A percentile compares a stretch with the other conserved stretches of the same genome.
These are phyloP conservation scores for Epichloe baconii DNA, from an alignment of 2,329 filamentous ascomycete species.

Conservation along the genomic window DNA sequence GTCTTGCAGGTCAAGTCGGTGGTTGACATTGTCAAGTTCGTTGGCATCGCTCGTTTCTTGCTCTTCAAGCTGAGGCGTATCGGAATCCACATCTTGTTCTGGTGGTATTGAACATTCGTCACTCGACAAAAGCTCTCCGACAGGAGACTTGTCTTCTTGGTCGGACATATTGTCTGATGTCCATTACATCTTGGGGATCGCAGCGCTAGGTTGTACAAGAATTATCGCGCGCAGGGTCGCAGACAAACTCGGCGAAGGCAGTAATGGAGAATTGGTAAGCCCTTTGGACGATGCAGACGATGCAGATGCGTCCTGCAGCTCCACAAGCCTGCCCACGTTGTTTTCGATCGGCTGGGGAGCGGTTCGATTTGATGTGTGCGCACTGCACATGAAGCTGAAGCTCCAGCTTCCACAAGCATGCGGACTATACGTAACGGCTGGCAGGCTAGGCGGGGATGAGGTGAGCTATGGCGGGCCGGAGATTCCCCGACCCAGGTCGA, in stretches of 20 bases:
- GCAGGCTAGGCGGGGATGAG: constrained; percentile 5
- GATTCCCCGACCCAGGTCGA: constrained; percentile 5
- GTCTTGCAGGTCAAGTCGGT: constrained; percentile 31
- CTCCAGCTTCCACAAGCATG: not conserved
- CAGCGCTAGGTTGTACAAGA: not conserved
- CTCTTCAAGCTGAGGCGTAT: constrained; percentile 5
- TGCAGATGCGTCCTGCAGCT: not conserved
- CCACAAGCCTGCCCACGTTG: not conserved
- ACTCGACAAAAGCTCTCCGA: constrained; percentile 25
- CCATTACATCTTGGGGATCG: constrained; percentile 21
- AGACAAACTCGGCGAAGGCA: not conserved
- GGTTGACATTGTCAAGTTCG: constrained; percentile 10
- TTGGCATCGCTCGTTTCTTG: not conserved
- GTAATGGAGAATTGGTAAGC: not conserved
- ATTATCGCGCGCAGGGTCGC: not conserved
- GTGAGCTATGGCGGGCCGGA: constrained; percentile 4
- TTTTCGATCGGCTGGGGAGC: not conserved
- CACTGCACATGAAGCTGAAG: not conserved
- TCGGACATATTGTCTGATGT: constrained; percentile 32
- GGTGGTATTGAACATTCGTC: constrained; percentile 30
- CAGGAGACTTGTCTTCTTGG: constrained; percentile 30
- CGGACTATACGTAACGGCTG: constrained; percentile 7
- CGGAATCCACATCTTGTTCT: constrained; percentile 11
- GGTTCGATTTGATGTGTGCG: not conserved
- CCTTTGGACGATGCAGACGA: not conserved